Conservation (phyloP, 2,329 filamentous ascomycete genomes). For the Didymellaceae sp. region DNA sequence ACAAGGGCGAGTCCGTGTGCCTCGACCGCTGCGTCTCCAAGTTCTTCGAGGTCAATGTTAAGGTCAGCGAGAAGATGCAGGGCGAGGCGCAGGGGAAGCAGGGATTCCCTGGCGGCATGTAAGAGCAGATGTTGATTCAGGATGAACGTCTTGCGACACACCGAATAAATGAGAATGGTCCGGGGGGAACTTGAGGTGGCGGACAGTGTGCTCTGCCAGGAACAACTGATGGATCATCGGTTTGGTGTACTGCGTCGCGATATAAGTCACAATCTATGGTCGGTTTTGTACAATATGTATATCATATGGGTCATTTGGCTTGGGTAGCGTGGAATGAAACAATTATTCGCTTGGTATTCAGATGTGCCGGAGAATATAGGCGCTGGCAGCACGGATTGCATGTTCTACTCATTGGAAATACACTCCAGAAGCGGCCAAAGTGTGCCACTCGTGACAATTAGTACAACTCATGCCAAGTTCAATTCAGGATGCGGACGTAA, state of each 20-base stretch:
- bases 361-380: not conserved
- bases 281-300: conserved; percentile 27
- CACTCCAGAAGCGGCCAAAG: no score
- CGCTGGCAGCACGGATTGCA: no score
- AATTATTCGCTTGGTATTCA: not conserved
- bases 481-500: no score
- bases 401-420: no score
- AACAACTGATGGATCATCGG: not conserved
- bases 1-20: conserved; percentile 99
- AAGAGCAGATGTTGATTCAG: conserved; percentile 1
- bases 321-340: conserved; percentile 8
- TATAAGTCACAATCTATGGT: conserved; percentile 1
- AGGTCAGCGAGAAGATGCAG: conserved; percentile 97
- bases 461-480: not conserved
- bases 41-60: conserved; percentile 98
- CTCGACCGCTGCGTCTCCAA: conserved; percentile 96
- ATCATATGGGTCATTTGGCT: conserved; percentile 14
- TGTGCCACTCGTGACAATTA: no score
- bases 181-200: not conserved
- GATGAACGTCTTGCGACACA: no score
- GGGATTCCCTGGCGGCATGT: conserved; percentile 32
- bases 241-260: not conserved
- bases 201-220: not conserved
- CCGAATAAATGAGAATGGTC: no score
- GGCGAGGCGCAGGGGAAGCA: conserved; percentile 73